phyloP scores from a whole-genome alignment of 257 asterid species.

The Hygrophila difformis region DNA sequence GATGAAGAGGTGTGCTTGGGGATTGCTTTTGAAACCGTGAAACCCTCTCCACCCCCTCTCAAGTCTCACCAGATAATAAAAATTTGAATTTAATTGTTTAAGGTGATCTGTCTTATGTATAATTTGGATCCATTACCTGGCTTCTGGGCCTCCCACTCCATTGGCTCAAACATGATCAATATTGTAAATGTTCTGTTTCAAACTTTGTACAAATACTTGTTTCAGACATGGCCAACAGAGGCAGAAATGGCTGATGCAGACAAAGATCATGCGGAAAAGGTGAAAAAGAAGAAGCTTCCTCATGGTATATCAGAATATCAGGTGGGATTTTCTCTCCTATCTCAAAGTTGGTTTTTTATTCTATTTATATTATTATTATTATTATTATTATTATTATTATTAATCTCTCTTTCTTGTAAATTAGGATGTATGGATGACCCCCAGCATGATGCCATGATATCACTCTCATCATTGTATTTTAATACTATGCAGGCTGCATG shows the following conservation, averaged over 20 bases:
- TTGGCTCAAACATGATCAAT: constrained; percentile 10
- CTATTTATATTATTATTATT: too few relatives aligned
- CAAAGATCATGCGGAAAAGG: constrained; percentile 37
- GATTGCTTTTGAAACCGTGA: too few relatives aligned
- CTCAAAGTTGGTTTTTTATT: background rate
- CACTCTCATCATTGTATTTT: constrained; percentile 7
- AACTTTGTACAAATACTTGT: constrained; percentile 13
- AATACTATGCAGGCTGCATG: constrained; percentile 76
- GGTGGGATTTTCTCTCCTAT: constrained; percentile 32
- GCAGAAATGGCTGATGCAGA: constrained; percentile 96
- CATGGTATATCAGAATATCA: constrained; percentile 88
- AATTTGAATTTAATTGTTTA: too few relatives aligned
- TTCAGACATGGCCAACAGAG: constrained; percentile 97
- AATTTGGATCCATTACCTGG: constrained; percentile 10
- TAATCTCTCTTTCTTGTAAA: too few relatives aligned
- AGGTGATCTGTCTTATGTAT: too few relatives aligned
- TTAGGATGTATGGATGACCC: too few relatives aligned
- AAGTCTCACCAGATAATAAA: too few relatives aligned
- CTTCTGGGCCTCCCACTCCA: constrained; percentile 6
- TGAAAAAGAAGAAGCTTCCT: constrained; percentile 60
- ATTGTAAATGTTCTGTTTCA: background rate
- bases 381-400: too few relatives aligned
- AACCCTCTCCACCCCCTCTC: too few relatives aligned
- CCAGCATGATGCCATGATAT: background rate
- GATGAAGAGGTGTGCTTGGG: too few relatives aligned